These are phyloP conservation scores for Graphium sp. DNA, from an alignment of 2,329 filamentous ascomycete species.

Conservation along the genomic window DNA sequence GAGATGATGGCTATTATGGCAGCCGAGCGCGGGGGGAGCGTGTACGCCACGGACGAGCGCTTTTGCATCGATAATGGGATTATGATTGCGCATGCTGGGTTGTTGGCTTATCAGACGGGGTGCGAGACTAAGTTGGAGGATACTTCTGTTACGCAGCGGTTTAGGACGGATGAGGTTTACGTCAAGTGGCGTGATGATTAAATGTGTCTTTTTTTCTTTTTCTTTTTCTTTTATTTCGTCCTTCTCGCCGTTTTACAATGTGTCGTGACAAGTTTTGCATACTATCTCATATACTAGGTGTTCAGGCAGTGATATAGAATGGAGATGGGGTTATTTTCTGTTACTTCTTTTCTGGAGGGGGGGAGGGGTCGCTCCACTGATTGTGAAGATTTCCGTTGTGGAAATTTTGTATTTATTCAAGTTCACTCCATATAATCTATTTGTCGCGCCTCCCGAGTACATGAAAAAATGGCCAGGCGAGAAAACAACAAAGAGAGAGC, in stretches of 20 bases:
- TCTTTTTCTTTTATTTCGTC: not conserved
- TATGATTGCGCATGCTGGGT: conserved; percentile 95
- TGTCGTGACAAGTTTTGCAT: too few relatives aligned
- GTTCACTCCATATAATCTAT: too few relatives aligned
- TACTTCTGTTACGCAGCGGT: conserved; percentile 70
- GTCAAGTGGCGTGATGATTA: conserved; percentile 57
- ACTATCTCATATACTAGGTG: too few relatives aligned
- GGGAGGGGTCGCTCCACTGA: too few relatives aligned
- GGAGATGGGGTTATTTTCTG: too few relatives aligned
- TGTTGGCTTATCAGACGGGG: conserved; percentile 71
- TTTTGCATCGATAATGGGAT: conserved; percentile 99
- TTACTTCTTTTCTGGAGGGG: too few relatives aligned
- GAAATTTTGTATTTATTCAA: too few relatives aligned
- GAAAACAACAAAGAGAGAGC: too few relatives aligned
- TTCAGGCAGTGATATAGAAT: too few relatives aligned
- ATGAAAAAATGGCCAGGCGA: too few relatives aligned
- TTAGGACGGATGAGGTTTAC: conserved; percentile 67
- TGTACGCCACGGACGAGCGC: conserved; percentile 89
- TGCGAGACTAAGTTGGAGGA: conserved; percentile 63
- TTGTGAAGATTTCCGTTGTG: too few relatives aligned
- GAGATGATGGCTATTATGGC: conserved; percentile 99
- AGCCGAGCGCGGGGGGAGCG: conserved; percentile 67
- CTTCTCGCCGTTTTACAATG: conserved; percentile 5
- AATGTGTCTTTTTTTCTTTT: not conserved
- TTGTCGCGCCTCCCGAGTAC: too few relatives aligned